Evolutionary conservation across 23 red algal genomes (phyloP), one percentile per base, ranked within the genome.

Genomic region (Cyanidiococcus yangmingshanensis): DNA sequence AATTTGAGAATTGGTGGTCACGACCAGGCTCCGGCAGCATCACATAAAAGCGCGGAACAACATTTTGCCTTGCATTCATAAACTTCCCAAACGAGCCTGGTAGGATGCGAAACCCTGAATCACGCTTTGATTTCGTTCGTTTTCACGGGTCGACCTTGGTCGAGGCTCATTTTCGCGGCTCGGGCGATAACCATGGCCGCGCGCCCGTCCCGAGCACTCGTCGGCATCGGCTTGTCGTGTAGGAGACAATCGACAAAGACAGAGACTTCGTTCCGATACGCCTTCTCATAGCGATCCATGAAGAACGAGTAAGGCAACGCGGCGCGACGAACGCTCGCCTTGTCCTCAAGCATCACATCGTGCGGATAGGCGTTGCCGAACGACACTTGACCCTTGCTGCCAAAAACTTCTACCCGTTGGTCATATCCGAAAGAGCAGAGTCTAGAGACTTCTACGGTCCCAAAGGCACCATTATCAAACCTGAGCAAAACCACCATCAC

Each of bases 371-470:
- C 80, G 67, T 96, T 96, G 15, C 87, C 86, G 75, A 87, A 90
- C 45, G 83, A 85, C 26, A 96, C 79, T 41, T 82, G 76, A n/a
- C 92, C 92, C 67, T 81, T 85, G 50, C 76, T 83, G 39, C 92
- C 92, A 81, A 96, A 96, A 34, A 96, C 92, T 75, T 96, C 92
- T 32, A 96, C 87, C 25, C 92, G 83, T 63, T 96, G 92, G 79
- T 96, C 92, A 39, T 96, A 96, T 30, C 92, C 92, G 30, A 88
- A 87, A 39, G 87, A 76, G 58, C 83, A 88, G n/a, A 82, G 78
- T 58, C 92, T 84, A 50, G 77, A 91, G 45, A 90, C 90, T 26
- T 90, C 92, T 38, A 96, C 80, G n/a, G 88, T 91, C 32, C 92
- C 88, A 67, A 91, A 87, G 1, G 85, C 86, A 0, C 92, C 92